Evolutionary conservation across 768 basidiomycete genomes (phyloP).

Genomic region (Pleurotus tuoliensis): DNA sequence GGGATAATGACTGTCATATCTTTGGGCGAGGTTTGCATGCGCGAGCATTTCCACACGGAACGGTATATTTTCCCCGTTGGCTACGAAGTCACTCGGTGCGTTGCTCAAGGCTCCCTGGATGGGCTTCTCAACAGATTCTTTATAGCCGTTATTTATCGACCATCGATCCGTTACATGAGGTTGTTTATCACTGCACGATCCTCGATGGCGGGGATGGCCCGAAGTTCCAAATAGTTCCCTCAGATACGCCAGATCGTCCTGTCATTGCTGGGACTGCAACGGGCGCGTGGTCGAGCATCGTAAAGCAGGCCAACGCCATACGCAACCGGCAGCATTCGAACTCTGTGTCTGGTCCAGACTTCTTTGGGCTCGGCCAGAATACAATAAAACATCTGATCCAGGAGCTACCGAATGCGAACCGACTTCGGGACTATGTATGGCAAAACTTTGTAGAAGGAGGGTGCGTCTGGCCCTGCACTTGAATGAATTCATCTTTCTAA

Average conservation of each 20-base stretch:
- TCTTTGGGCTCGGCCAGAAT: constrained; percentile 84
- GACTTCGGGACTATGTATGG: constrained; percentile 80
- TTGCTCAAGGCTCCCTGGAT: constrained; percentile 1
- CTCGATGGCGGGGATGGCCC: constrained; percentile 83
- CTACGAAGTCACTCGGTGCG: constrained; percentile 76
- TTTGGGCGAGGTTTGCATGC: constrained; percentile 74
- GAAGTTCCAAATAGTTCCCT: constrained; percentile 79
- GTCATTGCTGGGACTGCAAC: constrained; percentile 86
- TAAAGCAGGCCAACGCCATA: constrained; percentile 77
- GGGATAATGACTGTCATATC: constrained; percentile 83
- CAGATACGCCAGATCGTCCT: constrained; percentile 65
- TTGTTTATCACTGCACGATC: constrained; percentile 80
- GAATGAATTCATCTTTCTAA: not conserved
- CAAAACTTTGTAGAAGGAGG: constrained; percentile 84
- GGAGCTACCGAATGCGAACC: constrained; percentile 69
- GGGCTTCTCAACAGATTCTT: not conserved
- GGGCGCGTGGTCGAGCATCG: constrained; percentile 82
- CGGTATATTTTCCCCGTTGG: constrained; percentile 87
- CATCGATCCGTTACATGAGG: constrained; percentile 58
- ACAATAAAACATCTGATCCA: constrained; percentile 91
- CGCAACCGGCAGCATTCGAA: constrained; percentile 82
- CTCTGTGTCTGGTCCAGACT: constrained; percentile 85
- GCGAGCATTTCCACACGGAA: constrained; percentile 85
- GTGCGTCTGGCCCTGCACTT: constrained; percentile 40
- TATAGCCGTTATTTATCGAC: constrained; percentile 77